Evolutionary conservation across 2,329 filamentous ascomycete species (phyloP).

Genomic region (Fusarium bactridioides): DNA sequence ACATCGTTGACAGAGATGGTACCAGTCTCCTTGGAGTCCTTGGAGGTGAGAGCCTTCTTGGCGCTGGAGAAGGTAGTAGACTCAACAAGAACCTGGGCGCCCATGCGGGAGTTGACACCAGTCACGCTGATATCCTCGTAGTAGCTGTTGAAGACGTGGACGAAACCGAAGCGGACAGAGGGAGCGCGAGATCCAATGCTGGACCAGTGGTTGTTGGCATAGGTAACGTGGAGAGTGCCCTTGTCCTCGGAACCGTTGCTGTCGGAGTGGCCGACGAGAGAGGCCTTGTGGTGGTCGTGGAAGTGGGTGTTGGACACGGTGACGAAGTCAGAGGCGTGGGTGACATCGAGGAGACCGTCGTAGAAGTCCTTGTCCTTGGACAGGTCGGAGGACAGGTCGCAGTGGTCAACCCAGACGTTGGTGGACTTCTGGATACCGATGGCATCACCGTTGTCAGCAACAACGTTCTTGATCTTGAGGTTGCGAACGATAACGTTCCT

Average conservation of each 20-base stretch:
- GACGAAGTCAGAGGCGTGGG: slow-evolving; percentile 69
- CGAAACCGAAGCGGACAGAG: slow-evolving; percentile 71
- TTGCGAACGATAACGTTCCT: slow-evolving; percentile 71
- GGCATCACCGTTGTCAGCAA: slow-evolving; percentile 64
- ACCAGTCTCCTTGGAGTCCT: slow-evolving; percentile 52
- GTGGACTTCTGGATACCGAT: slow-evolving; percentile 64
- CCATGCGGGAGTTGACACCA: slow-evolving; percentile 64
- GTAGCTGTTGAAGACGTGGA: slow-evolving; percentile 65
- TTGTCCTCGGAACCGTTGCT: slow-evolving; percentile 64
- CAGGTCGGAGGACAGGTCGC: slow-evolving; percentile 67
- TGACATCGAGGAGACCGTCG: slow-evolving; percentile 71
- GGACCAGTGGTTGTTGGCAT: slow-evolving; percentile 70
- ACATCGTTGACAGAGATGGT: slow-evolving; percentile 54
- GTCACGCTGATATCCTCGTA: slow-evolving; percentile 52
- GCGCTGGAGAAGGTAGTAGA: slow-evolving; percentile 59
- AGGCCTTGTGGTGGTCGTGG: slow-evolving; percentile 62
- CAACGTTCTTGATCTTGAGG: slow-evolving; percentile 64
- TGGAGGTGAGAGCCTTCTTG: slow-evolving; percentile 47
- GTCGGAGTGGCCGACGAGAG: slow-evolving; percentile 68
- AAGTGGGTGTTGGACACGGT: slow-evolving; percentile 52
- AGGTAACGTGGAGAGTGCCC: slow-evolving; percentile 69
- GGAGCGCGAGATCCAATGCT: slow-evolving; percentile 72
- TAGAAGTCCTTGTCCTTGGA: slow-evolving; percentile 73
- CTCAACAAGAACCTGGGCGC: slow-evolving; percentile 67
- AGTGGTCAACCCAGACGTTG: slow-evolving; percentile 74